Conservation (phyloP, 176 grass and related monocot species). For the Thinopyrum elongatum region DNA sequence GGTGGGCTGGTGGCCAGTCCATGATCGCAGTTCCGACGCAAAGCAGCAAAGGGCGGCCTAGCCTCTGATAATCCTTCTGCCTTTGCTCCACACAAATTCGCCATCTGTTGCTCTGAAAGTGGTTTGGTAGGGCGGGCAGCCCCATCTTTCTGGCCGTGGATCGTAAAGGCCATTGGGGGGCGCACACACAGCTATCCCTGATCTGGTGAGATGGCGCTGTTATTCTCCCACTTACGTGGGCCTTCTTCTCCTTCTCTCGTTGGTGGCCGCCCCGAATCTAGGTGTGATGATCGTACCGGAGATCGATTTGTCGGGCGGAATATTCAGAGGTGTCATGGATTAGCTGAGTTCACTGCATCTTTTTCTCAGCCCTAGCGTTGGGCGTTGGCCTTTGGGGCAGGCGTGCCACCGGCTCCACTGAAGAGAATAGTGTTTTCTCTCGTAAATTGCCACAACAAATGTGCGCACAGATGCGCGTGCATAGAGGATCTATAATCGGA, state of each 20-base stretch:
- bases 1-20: not conserved
- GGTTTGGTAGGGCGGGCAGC: not conserved
- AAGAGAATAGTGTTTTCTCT: not conserved
- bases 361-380: not conserved
- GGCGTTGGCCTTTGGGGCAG: not conserved
- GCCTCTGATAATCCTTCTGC: not conserved
- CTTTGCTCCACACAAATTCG: not conserved
- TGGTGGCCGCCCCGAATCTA: not conserved
- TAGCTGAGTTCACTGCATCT: not conserved
- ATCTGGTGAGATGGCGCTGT: constrained; percentile 38
- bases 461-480: not conserved
- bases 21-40: constrained; percentile 16
- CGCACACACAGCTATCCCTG: not conserved
- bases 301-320: not conserved
- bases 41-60: not conserved
- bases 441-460: not conserved
- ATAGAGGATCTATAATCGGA: no score
- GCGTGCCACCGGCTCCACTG: constrained; percentile 19
- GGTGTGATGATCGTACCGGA: not conserved
- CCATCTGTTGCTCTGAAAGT: not conserved
- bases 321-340: constrained; percentile 2
- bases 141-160: no score
- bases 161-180: not conserved
- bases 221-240: not conserved
- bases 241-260: not conserved